Evolutionary conservation across 768 basidiomycete genomes (phyloP).

Genomic region (Calvatia gigantea): DNA sequence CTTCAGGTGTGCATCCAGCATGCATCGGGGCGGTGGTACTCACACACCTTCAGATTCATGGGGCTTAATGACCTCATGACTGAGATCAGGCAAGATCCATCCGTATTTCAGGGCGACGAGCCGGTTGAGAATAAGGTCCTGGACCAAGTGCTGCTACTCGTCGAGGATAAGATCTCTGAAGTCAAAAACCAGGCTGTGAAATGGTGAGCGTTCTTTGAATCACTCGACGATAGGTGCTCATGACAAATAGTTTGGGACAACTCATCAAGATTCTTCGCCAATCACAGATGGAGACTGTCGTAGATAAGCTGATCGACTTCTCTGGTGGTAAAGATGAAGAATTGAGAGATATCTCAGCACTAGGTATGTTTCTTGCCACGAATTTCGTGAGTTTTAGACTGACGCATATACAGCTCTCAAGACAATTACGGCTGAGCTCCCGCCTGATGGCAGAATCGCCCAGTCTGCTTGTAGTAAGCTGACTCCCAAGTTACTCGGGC

Average conservation of each 20-base stretch:
- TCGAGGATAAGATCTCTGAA: slow-evolving; percentile 95
- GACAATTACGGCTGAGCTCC: slow-evolving; percentile 90
- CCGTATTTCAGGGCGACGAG: slow-evolving; percentile 81
- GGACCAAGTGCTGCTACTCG: slow-evolving; percentile 76
- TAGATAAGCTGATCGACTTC: slow-evolving; percentile 86
- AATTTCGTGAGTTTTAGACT: slow-evolving; percentile 47
- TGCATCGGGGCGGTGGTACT: slow-evolving; percentile 14
- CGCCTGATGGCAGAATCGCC: slow-evolving; percentile 76
- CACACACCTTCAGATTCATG: slow-evolving; percentile 72
- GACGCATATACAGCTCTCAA: slow-evolving; percentile 69
- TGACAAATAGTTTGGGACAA: slow-evolving; percentile 67
- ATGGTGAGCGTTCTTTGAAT: slow-evolving; percentile 52
- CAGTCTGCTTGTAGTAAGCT: slow-evolving; percentile 79
- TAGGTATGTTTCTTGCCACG: slow-evolving; percentile 51
- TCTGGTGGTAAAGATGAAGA: slow-evolving; percentile 89
- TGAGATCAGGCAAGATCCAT: slow-evolving; percentile 78
- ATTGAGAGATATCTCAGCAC: slow-evolving; percentile 87
- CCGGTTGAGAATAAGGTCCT: slow-evolving; percentile 80
- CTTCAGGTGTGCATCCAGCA: slow-evolving; percentile 56
- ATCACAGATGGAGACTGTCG: slow-evolving; percentile 77
- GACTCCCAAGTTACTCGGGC: slow-evolving; percentile 76
- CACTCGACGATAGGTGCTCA: not conserved
- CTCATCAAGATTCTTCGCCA: slow-evolving; percentile 88
- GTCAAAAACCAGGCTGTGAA: slow-evolving; percentile 98
- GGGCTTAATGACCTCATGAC: slow-evolving; percentile 91